These are phyloP conservation scores for Colletotrichum sidae DNA, from an alignment of 2,329 filamentous ascomycete genomes.

Conservation along the genomic window DNA sequence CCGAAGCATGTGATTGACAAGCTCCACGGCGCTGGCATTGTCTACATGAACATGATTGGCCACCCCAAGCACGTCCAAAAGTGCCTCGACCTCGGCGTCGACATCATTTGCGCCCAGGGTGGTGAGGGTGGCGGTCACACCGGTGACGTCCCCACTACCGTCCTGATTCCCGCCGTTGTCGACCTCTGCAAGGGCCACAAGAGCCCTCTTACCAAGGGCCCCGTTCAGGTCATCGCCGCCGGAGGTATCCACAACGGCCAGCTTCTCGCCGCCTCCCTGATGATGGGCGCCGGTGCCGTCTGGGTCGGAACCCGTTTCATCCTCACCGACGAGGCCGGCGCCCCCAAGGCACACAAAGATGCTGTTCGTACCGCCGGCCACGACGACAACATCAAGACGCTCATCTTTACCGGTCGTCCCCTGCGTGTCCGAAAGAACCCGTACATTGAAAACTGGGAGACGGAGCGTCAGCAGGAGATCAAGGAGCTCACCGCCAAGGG, in stretches of 20 bases:
- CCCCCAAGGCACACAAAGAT: constrained; percentile 93
- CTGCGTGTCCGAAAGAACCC: constrained; percentile 92
- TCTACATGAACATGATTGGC: constrained; percentile 99
- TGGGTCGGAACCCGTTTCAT: constrained; percentile 99
- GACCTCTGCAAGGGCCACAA: constrained; percentile 83
- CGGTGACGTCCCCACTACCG: constrained; percentile 89
- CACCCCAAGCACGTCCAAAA: constrained; percentile 99
- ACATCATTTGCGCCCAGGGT: constrained; percentile 98
- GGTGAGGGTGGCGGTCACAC: constrained; percentile 98
- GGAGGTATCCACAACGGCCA: constrained; percentile 95
- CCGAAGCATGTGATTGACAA: constrained; percentile 89
- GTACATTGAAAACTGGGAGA: constrained; percentile 97
- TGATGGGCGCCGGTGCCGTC: constrained; percentile 91
- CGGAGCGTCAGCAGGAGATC: constrained; percentile 89
- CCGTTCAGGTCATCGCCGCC: constrained; percentile 92
- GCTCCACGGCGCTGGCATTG: constrained; percentile 86
- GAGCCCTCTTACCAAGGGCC: constrained; percentile 86
- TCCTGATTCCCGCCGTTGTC: constrained; percentile 93
- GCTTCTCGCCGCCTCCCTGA: constrained; percentile 87
- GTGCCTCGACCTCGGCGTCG: constrained; percentile 89
- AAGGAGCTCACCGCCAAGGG: constrained; percentile 91
- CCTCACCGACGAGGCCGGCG: constrained; percentile 92
- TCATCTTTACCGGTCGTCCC: constrained; percentile 98
- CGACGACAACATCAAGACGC: constrained; percentile 95
- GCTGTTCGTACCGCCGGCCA: constrained; percentile 91